phyloP scores from a whole-genome alignment of 2,329 filamentous ascomycete species.

The Verruconis gallopava region DNA sequence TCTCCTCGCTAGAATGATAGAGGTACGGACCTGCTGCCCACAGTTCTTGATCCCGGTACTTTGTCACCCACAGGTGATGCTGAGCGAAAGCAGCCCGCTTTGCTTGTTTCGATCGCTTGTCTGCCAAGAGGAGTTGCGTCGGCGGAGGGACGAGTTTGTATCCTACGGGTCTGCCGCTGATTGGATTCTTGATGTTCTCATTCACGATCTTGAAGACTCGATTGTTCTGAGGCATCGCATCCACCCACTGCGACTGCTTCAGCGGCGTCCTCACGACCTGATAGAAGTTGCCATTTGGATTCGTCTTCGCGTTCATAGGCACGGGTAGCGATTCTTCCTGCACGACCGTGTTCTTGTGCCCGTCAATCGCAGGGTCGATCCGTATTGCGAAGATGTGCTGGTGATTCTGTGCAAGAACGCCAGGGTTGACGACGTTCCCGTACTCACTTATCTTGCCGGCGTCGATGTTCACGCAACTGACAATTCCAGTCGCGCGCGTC shows the following conservation, averaged over 20 bases:
- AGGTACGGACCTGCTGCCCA: constrained; percentile 31
- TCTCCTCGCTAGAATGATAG: background rate
- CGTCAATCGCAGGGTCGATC: constrained; percentile 52
- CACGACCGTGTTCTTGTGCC: constrained; percentile 40
- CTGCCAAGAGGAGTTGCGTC: constrained; percentile 37
- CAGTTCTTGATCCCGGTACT: constrained; percentile 38
- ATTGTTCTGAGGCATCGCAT: constrained; percentile 22
- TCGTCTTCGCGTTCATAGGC: constrained; percentile 36
- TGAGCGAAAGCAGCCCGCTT: constrained; percentile 36
- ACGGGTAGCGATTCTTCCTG: constrained; percentile 41
- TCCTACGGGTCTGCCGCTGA: constrained; percentile 32
- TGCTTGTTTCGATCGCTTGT: constrained; percentile 30
- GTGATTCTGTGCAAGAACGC: constrained; percentile 55
- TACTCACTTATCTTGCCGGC: constrained; percentile 31
- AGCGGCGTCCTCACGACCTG: constrained; percentile 48
- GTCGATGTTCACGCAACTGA: constrained; percentile 41
- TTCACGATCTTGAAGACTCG: constrained; percentile 43
- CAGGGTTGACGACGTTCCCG: constrained; percentile 51
- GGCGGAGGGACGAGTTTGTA: constrained; percentile 37
- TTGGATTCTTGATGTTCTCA: constrained; percentile 30
- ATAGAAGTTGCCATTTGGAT: constrained; percentile 31
- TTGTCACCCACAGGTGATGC: constrained; percentile 42
- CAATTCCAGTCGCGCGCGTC: constrained; percentile 50
- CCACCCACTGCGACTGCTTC: constrained; percentile 15
- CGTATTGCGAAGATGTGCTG: constrained; percentile 56